Conservation (phyloP, 495 filamentous ascomycete species). For the Neurospora sp. region DNA sequence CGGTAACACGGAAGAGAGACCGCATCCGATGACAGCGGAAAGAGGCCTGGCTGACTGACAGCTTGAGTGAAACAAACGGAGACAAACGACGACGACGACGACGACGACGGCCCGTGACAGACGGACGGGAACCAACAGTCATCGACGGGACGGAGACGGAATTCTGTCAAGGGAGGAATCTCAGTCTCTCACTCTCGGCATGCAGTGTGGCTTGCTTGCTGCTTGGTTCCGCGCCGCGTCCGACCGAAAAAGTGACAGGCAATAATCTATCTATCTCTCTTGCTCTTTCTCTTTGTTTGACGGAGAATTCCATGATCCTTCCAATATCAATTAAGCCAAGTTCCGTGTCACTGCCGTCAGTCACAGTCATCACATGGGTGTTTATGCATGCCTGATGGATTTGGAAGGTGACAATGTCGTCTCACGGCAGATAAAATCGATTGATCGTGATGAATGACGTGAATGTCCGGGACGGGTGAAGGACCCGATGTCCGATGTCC, state of each 20-base stretch:
- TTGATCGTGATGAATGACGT: not conserved
- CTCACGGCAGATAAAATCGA: not conserved
- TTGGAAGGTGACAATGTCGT: not conserved
- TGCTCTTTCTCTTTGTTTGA: not conserved
- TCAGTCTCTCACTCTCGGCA: not conserved
- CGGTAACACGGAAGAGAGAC: not conserved
- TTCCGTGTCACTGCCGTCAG: not conserved
- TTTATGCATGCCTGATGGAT: not conserved
- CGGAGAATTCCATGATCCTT: not conserved
- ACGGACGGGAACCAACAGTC: not conserved
- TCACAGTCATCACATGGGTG: not conserved
- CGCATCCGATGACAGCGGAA: not conserved
- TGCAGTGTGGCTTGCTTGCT: not conserved
- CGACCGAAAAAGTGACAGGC: not conserved
- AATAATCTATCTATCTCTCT: not conserved
- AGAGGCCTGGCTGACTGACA: not conserved
- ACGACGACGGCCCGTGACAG: not conserved
- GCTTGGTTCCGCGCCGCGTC: not conserved
- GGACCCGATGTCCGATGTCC: not conserved
- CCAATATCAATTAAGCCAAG: not conserved
- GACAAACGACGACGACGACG: not conserved
- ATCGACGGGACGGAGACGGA: not conserved
- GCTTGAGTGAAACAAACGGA: not conserved
- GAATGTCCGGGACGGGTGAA: not conserved
- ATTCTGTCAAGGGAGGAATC: not conserved